Conservation (phyloP, 1,284 basidiomycete species). For the Pulveroboletus sp. region DNA sequence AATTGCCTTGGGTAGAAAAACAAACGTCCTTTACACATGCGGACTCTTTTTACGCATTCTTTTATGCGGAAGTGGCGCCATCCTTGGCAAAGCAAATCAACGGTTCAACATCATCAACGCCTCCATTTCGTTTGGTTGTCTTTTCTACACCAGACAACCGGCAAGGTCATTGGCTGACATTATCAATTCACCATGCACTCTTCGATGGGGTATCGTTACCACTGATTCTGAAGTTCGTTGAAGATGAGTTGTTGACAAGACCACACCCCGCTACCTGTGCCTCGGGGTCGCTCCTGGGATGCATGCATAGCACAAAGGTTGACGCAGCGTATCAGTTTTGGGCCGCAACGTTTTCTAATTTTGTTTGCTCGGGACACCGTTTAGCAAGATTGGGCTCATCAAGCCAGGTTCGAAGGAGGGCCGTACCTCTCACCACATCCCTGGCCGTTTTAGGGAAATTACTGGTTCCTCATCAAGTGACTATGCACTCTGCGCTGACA, state of each 20-base stretch:
- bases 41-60: slow-evolving; percentile 31
- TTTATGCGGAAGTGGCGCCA: slow-evolving; percentile 32
- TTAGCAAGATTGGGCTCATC: slow-evolving; percentile 15
- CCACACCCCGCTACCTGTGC: slow-evolving; percentile 20
- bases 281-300: slow-evolving; percentile 32
- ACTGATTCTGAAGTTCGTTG: slow-evolving; percentile 37
- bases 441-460: slow-evolving; percentile 33
- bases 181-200: slow-evolving; percentile 47
- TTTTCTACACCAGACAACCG: slow-evolving; percentile 20
- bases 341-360: slow-evolving; percentile 34
- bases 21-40: slow-evolving; percentile 10
- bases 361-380: slow-evolving; percentile 32
- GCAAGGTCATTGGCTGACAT: slow-evolving; percentile 25
- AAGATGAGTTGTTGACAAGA: slow-evolving; percentile 30
- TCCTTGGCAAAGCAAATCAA: slow-evolving; percentile 37
- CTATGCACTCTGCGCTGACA: slow-evolving; percentile 43
- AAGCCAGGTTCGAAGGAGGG: slow-evolving; percentile 16
- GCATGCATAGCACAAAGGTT: slow-evolving; percentile 31
- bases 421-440: slow-evolving; percentile 24
- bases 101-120: slow-evolving; percentile 28
- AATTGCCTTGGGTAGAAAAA: slow-evolving; percentile 31
- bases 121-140: slow-evolving; percentile 36
- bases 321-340: slow-evolving; percentile 37
- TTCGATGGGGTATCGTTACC: slow-evolving; percentile 47
- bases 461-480: slow-evolving; percentile 37